These are phyloP conservation scores for Lodderomyces elongisporus DNA, from an alignment of 1,139 yeast genomes.

Conservation along the genomic window DNA sequence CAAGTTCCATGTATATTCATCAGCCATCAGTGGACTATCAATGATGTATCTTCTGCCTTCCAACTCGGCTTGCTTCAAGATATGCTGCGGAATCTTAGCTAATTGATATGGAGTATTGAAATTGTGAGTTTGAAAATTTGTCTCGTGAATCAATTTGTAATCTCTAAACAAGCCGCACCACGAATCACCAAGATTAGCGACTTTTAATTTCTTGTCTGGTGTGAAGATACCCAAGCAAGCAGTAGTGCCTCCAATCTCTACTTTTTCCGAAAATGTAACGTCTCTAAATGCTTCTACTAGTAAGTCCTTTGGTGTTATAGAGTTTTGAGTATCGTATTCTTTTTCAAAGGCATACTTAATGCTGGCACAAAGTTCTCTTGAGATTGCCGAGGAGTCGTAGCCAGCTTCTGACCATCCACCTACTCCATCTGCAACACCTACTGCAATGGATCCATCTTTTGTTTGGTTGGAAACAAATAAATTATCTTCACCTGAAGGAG, in stretches of 20 bases:
- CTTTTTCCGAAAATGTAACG: conserved; percentile 51
- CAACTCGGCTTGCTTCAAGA: conserved; percentile 50
- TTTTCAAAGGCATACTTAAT: conserved; percentile 27
- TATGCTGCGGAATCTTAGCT: conserved; percentile 70
- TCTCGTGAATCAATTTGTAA: conserved; percentile 57
- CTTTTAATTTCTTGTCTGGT: conserved; percentile 45
- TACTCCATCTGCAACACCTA: conserved; percentile 96
- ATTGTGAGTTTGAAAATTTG: conserved; percentile 77
- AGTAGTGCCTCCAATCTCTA: conserved; percentile 93
- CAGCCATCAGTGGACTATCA: conserved; percentile 50
- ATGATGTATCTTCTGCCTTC: conserved; percentile 59
- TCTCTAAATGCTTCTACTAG: conserved; percentile 51
- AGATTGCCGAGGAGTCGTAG: conserved; percentile 78
- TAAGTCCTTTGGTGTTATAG: conserved; percentile 41
- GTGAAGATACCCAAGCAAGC: conserved; percentile 79
- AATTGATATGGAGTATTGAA: conserved; percentile 92
- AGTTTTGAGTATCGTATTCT: conserved; percentile 2
- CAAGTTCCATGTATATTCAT: conserved; percentile 46
- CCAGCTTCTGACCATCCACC: conserved; percentile 97
- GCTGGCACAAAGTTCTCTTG: conserved; percentile 58
- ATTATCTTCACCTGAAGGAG: conserved; percentile 87
- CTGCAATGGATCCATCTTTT: conserved; percentile 46
- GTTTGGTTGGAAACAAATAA: conserved; percentile 52
- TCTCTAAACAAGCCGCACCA: conserved; percentile 86
- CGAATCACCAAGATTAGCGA: conserved; percentile 89